These are phyloP conservation scores for Aspergillus calidoustus DNA, from an alignment of 2,329 filamentous ascomycete genomes.

Conservation along the genomic window DNA sequence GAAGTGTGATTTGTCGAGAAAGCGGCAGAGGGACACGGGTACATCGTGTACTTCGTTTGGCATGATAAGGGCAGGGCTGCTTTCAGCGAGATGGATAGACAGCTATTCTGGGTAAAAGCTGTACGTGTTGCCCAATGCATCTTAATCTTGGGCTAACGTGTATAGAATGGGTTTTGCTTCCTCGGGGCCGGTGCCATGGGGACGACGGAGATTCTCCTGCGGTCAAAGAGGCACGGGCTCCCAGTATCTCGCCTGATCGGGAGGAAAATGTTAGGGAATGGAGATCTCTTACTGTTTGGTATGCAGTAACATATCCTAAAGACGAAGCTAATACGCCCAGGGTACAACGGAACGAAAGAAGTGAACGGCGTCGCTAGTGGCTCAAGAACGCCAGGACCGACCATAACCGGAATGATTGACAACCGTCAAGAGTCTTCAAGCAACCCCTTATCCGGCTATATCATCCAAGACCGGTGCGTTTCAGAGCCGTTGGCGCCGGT, in stretches of 20 bases:
- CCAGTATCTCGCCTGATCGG: constrained; percentile 3
- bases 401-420: constrained; percentile 25
- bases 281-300: constrained; percentile 16
- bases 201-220: constrained; percentile 22
- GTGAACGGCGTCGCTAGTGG: constrained; percentile 32
- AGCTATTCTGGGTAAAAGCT: constrained; percentile 14
- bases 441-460: constrained; percentile 18
- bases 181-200: constrained; percentile 39
- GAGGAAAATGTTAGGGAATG: constrained; percentile 19
- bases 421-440: constrained; percentile 3
- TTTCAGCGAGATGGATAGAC: not conserved
- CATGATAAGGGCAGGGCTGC: constrained; percentile 2
- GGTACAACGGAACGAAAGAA: constrained; percentile 8
- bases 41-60: constrained; percentile 56
- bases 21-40: constrained; percentile 56
- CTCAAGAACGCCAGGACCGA: constrained; percentile 21
- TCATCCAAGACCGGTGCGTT: constrained; percentile 27
- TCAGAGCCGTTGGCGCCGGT: constrained; percentile 22
- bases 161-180: constrained; percentile 63
- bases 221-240: constrained; percentile 13
- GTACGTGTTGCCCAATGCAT: constrained; percentile 44
- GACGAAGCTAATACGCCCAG: not conserved
- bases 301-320: not conserved
- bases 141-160: not conserved
- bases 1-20: constrained; percentile 68